Evolutionary conservation across 768 basidiomycete genomes (phyloP), one percentile per base, ranked within the genome.

Genomic region (Epithele typhae): DNA sequence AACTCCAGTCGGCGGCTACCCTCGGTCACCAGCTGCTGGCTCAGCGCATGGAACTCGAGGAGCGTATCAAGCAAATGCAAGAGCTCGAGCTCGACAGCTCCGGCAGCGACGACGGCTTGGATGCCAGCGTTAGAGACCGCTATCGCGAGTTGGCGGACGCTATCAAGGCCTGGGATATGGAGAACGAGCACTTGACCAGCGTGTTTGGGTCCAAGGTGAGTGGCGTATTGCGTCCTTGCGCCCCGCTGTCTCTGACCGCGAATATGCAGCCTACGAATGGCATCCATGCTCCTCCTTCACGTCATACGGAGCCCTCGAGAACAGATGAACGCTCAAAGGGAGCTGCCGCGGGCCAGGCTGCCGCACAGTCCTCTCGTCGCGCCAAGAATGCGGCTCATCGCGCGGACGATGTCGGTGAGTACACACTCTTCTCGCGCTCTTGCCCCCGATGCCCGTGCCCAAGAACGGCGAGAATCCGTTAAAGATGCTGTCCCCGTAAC

Each of bases 41-140:
- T 17, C 95, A 98, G 72, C 92, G 92, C 68, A 84, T 90, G 69
- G 90, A 95, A 62, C 79, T 97, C 52, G 91, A 96, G 66, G 84
- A 86, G 61, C 79, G 90, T 42, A 90, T 97, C 49, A 74, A 79
- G 36, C 85, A 87, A 60, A 74, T 95, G 43, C 85, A 91, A 57
- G 85, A 86, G 27, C 62, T 79, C 14, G 84, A 83, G 43, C 75
- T 68, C 17, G 84, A 82, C 19, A 51, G 49, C 22, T 23, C 42
- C 4, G 46, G 37, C 10, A 39, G 18, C 17, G 43, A 81, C 49
- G 78, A 80, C 32, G 78, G 78, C 49, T 69, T 84, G 51, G 82
- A 86, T 59, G 59, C 73, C 11, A 82, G 86, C 45, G 76, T 85
- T n/a, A 74, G 81, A 36, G 81, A 83, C 25, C 76, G 82, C 53